Conservation (phyloP, 106 monocot genomes). For the Dioscorea dumetorum region DNA sequence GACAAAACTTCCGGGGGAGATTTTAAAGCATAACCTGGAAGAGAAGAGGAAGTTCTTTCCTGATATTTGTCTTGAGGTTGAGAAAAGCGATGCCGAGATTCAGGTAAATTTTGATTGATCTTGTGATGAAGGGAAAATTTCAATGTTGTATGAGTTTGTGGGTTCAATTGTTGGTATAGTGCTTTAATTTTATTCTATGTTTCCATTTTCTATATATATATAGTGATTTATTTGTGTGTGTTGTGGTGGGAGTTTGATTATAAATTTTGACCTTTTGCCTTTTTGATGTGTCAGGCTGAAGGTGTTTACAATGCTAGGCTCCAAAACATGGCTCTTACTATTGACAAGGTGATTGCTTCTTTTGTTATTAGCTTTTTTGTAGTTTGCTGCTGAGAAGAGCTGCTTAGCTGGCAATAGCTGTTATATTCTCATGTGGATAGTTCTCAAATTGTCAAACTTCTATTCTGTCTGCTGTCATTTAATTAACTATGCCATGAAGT, state of each 20-base stretch:
- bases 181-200: too few relatives aligned
- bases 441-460: too few relatives aligned
- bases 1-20: slow-evolving; percentile 80
- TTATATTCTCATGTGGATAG: too few relatives aligned
- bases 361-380: neutral
- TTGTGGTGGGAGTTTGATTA: too few relatives aligned
- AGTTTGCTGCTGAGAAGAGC: too few relatives aligned
- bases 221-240: too few relatives aligned
- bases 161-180: too few relatives aligned
- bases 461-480: too few relatives aligned
- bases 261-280: neutral
- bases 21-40: slow-evolving; percentile 83
- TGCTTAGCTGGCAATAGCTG: too few relatives aligned
- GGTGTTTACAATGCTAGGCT: slow-evolving; percentile 91
- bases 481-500: too few relatives aligned
- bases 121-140: neutral
- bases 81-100: slow-evolving; percentile 80
- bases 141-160: too few relatives aligned
- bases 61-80: slow-evolving; percentile 69
- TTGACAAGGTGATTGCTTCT: slow-evolving; percentile 73
- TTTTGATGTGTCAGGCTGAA: slow-evolving; percentile 57
- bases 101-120: slow-evolving; percentile 40
- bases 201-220: too few relatives aligned
- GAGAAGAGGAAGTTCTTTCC: slow-evolving; percentile 90
- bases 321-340: slow-evolving; percentile 81